A percentile compares a stretch with the other conserved stretches of the same genome.
These are phyloP conservation scores for Xylariaceae sp. DNA, from an alignment of 2,329 filamentous ascomycete genomes.

Conservation along the genomic window DNA sequence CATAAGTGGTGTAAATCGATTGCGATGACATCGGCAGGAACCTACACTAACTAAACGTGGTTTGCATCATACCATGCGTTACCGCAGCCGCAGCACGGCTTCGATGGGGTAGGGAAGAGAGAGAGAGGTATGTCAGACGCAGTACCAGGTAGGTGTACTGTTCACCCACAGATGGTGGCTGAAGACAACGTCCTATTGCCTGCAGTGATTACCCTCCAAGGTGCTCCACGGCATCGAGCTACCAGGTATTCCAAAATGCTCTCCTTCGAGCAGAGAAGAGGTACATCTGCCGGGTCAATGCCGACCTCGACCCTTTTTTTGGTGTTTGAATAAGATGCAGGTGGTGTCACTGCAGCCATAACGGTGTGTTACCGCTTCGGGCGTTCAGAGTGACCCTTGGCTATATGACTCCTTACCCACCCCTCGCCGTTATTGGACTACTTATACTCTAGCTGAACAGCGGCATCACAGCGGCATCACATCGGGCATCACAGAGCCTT, in stretches of 20 bases:
- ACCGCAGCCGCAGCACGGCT: slow-evolving; percentile 2
- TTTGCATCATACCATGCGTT: slow-evolving; percentile 15
- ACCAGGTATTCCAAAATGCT: slow-evolving; percentile 14
- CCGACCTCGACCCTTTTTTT: slow-evolving; percentile 14
- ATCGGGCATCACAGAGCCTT: not conserved
- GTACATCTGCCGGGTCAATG: slow-evolving; percentile 9
- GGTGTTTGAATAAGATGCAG: slow-evolving; percentile 19
- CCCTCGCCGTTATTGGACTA: slow-evolving; percentile 17
- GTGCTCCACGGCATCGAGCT: slow-evolving; percentile 5
- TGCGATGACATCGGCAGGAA: slow-evolving; percentile 14
- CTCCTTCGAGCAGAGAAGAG: slow-evolving; percentile 6
- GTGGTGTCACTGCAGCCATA: slow-evolving; percentile 21
- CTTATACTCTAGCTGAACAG: slow-evolving; percentile 17
- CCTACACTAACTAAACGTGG: slow-evolving; percentile 4
- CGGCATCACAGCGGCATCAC: slow-evolving; percentile 1
- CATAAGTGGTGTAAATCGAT: slow-evolving; percentile 15
- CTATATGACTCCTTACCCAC: slow-evolving; percentile 7
- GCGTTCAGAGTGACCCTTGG: slow-evolving; percentile 5
- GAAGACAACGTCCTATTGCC: slow-evolving; percentile 18
- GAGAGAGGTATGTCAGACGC: slow-evolving; percentile 5
- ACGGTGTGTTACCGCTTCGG: slow-evolving; percentile 13
- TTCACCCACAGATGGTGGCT: slow-evolving; percentile 21
- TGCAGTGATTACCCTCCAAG: slow-evolving; percentile 12
- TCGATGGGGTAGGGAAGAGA: slow-evolving; percentile 3
- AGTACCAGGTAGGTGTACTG: slow-evolving; percentile 2